Base-by-base conservation (phyloP, 345 rosid species). In the Eucalyptus grandis region DNA sequence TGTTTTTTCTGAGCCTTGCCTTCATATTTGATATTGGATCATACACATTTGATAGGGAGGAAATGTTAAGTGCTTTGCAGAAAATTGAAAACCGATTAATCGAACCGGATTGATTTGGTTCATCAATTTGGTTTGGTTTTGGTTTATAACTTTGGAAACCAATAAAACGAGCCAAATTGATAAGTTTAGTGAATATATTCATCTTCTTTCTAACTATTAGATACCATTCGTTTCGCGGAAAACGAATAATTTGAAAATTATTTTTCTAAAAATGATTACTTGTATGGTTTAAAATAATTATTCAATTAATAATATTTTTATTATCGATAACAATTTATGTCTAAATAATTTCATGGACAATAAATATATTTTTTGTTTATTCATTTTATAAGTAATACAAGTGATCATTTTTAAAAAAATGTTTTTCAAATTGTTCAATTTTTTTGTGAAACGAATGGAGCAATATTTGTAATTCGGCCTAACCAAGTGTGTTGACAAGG, bases 341-440 rank as follows among this genome's bases (percentile, higher is more conserved):
- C 0, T 21, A 53, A 53, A 53, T 53, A 53, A 53, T 53, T 19
- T 21, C 0, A 0, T 53, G 58, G 26, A 53, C 5, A 0, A 53
- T 53, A 2, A 53, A 53, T 53, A 53, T 53, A 53, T 8, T 21
- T 51, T 53, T 53, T 53, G 26, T 53, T 53, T 53, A 53, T 53
- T 53, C 26, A 8, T 21, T 53, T 53, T 53, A 53, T 53, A 19
- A 53, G 58, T 21, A 53, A 53, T 53, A 53, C 1, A 0, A 19
- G 2, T 0, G 0, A 8, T 53, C 11, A 8, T 53, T 17, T 53
- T 17, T 2, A 2, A 19, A 53, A 53, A 53, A 19, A 53, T 0
- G 0, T 8, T 53, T 53, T 53, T 8, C 26, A 53, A 19, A 53
- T 53, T 19, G 1, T 53, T 8, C 5, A 19, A 7, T 19, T 53